Evolutionary conservation across 371 early-diverging fungal genomes (phyloP), one percentile per base, ranked within the genome.

Genomic region (Apophysomyces variabilis): DNA sequence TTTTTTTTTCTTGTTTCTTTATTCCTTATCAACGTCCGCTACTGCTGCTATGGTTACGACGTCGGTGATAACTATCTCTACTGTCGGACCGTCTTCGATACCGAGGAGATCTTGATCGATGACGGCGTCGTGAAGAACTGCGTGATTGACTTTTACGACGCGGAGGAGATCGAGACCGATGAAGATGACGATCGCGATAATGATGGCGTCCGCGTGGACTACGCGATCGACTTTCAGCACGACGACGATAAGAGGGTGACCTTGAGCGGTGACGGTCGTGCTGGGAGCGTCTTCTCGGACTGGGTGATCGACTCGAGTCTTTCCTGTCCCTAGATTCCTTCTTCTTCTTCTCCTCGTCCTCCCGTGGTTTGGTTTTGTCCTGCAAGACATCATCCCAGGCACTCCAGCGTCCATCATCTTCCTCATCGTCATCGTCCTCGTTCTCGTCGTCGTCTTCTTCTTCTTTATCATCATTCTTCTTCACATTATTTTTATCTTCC

Each of bases 371-470:
- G 8, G n/a, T n/a, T 26, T 70, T 61, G 37, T 62, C 60, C 12
- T 67, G 64, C 37, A 74, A 47, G 11, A 73, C 63, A 61, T 73
- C 73, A 61, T 73, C 65, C 74, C 74, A 74, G 58, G 74, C 68
- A 35, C 60, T 65, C 74, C 74, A 74, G 21, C 74, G 66, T 57
- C 70, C 71, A 58, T 74, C 74, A 54, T 70, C 74, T 14, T 67
- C 74, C 2, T 62, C 70, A 32, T 74, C 74, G 5, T 73, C 73
- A 16, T 73, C 74, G 7, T 69, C 66, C 4, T 62, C 63, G 5
- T 68, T 63, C 8, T 43, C 6, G 47, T 18, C 13, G n/a, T 32
- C 54, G 5, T 50, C 54, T 1, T 37, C 36, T 38, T 67, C 50
- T 37, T 50, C 54, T 26, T 38, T 38, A 26, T 63, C 58, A 7